Percentiles rank a stretch among this genome's conserved stretches.
phyloP scores from a whole-genome alignment of 176 grass and related monocot genomes.

The Puccinellia tenuiflora region DNA sequence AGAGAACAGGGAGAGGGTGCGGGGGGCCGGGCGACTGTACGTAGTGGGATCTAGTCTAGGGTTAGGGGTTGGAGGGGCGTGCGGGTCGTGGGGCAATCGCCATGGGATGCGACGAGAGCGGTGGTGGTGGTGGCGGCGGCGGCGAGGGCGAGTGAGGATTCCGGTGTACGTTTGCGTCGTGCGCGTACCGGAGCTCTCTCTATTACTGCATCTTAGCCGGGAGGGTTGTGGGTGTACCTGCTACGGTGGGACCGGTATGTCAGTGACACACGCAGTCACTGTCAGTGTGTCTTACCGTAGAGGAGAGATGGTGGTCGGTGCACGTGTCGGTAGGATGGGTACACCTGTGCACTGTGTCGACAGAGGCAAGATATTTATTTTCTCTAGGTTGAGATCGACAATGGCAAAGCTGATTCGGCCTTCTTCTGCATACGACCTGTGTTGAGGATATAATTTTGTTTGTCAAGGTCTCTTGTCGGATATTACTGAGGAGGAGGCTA shows the following conservation, averaged over 20 bases:
- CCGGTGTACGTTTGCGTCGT: neutral
- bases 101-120: constrained; percentile 10
- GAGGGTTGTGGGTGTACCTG: neutral
- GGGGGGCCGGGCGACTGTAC: neutral
- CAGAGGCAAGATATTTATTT: neutral
- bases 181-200: neutral
- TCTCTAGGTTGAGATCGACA: neutral
- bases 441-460: too few species aligned
- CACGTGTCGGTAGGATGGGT: neutral
- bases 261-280: neutral
- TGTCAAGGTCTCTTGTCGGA: too few species aligned
- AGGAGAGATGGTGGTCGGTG: neutral
- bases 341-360: neutral
- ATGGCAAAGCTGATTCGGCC: neutral
- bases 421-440: too few species aligned
- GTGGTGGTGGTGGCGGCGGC: neutral
- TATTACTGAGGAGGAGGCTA: too few species aligned
- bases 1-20: neutral
- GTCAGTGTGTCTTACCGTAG: neutral
- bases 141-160: neutral
- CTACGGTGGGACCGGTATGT: neutral
- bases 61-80: neutral
- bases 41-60: constrained; percentile 34
- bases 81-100: neutral
- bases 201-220: neutral